phyloP scores from a whole-genome alignment of 2,329 filamentous ascomycete genomes.

The Hypoxylon sp. region DNA sequence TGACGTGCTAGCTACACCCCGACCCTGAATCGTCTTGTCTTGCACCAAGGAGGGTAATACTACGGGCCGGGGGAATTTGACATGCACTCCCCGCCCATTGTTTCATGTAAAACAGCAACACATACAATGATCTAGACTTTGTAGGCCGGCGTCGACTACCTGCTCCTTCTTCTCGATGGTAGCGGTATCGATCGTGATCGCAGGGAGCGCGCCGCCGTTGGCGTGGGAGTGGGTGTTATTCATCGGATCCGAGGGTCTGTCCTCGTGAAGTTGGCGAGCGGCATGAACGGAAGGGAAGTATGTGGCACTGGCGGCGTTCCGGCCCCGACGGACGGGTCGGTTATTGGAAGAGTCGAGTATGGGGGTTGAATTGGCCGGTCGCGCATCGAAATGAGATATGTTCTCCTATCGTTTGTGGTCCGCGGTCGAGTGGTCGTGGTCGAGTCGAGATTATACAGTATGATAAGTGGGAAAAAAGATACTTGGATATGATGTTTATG shows the following conservation, averaged over 20 bases:
- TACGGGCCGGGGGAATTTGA: background rate
- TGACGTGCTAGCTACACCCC: constrained; percentile 11
- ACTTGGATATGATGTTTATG: background rate
- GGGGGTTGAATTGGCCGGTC: constrained; percentile 17
- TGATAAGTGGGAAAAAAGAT: constrained; percentile 7
- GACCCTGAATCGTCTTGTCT: background rate
- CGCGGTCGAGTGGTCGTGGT: no score
- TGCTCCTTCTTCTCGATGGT: constrained; percentile 40
- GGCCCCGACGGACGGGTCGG: constrained; percentile 35
- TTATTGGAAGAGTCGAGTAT: constrained; percentile 28
- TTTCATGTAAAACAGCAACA: constrained; percentile 44
- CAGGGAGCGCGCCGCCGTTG: constrained; percentile 31
- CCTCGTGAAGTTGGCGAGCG: constrained; percentile 26
- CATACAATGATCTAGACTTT: constrained; percentile 82
- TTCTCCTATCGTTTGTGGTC: background rate
- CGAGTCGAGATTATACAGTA: constrained; percentile 1
- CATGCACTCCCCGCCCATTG: background rate
- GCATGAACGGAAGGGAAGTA: constrained; percentile 40
- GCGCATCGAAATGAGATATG: constrained; percentile 44
- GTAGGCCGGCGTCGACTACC: constrained; percentile 78
- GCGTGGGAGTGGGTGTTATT: constrained; percentile 49
- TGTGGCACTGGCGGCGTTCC: constrained; percentile 39
- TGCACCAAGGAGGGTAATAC: constrained; percentile 4
- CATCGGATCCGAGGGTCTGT: constrained; percentile 47
- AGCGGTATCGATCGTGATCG: constrained; percentile 16